Conservation (phyloP, 352 stramenopile genomes). For the Detonula confervacea region DNA sequence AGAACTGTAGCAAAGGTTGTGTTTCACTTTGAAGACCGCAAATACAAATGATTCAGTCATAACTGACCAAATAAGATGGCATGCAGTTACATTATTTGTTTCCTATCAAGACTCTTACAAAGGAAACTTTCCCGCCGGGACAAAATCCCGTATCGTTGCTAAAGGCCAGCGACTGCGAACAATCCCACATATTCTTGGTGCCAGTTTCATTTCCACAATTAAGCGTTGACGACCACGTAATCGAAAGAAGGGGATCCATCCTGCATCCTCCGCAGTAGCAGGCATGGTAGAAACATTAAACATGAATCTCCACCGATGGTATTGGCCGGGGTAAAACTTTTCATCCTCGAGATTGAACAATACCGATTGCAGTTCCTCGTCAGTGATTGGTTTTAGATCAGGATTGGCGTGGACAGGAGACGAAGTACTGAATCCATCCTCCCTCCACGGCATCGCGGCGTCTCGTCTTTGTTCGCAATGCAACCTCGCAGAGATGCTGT, state of each 20-base stretch:
- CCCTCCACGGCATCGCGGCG: slow-evolving; percentile 1
- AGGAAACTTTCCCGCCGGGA: slow-evolving; percentile 35
- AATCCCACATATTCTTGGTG: slow-evolving; percentile 68
- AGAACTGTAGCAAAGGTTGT: too few relatives aligned
- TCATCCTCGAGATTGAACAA: slow-evolving; percentile 66
- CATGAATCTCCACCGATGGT: slow-evolving; percentile 73
- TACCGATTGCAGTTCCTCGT: slow-evolving; percentile 46
- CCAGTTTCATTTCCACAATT: slow-evolving; percentile 72
- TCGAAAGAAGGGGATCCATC: slow-evolving; percentile 73
- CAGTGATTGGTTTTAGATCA: slow-evolving; percentile 30
- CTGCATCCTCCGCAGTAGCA: neutral
- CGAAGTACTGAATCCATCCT: neutral
- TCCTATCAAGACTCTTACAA: too few relatives aligned
- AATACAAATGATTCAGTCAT: too few relatives aligned
- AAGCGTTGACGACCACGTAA: slow-evolving; percentile 54
- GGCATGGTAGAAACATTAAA: neutral
- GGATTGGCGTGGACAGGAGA: neutral
- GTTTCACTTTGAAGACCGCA: too few relatives aligned
- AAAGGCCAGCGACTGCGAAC: slow-evolving; percentile 70
- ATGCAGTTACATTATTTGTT: too few relatives aligned
- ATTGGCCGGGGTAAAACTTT: slow-evolving; percentile 66
- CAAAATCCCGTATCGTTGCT: slow-evolving; percentile 62
- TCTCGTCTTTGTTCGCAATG: slow-evolving; percentile 17
- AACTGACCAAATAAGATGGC: too few relatives aligned
- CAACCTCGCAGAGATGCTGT: slow-evolving; percentile 29